Evolutionary conservation across 768 basidiomycete genomes (phyloP).

Genomic region (Sistotremastrum suecicum): DNA sequence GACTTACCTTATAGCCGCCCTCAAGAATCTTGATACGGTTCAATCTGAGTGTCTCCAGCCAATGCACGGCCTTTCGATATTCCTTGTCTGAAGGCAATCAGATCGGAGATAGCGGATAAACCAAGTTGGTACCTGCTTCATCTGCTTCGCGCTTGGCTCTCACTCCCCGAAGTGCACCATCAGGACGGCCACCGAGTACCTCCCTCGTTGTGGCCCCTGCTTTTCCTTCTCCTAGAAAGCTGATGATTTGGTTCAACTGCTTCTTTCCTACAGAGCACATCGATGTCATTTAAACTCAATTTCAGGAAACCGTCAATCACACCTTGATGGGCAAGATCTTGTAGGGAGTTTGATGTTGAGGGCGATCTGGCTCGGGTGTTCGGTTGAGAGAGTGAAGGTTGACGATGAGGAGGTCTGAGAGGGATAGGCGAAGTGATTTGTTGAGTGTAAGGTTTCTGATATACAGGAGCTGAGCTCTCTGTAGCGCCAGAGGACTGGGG

Average conservation of each 20-base stretch:
- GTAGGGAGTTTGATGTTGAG: constrained; percentile 67
- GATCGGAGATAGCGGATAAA: neutral
- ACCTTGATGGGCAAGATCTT: constrained; percentile 83
- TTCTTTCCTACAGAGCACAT: constrained; percentile 46
- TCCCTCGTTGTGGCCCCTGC: constrained; percentile 56
- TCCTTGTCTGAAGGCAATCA: constrained; percentile 51
- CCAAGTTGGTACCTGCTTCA: constrained; percentile 53
- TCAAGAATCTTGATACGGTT: constrained; percentile 71
- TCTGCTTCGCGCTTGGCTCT: constrained; percentile 82
- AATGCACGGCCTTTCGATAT: constrained; percentile 79
- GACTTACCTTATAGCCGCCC: constrained; percentile 59
- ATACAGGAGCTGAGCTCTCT: constrained; percentile 20
- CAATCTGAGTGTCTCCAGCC: constrained; percentile 82
- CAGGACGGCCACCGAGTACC: constrained; percentile 37
- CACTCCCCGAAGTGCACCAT: constrained; percentile 56
- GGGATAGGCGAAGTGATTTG: constrained; percentile 59
- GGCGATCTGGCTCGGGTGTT: constrained; percentile 58
- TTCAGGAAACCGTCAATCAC: neutral
- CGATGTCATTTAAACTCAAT: constrained; percentile 1
- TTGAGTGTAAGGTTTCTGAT: constrained; percentile 17
- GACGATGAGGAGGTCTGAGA: constrained; percentile 58
- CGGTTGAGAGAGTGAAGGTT: constrained; percentile 46
- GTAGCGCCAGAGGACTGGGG: constrained; percentile 13
- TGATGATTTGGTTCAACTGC: constrained; percentile 75
- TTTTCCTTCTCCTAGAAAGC: constrained; percentile 47